Base-by-base conservation (phyloP, 2,329 filamentous ascomycete species). In the Arthrinium phaeospermum region DNA sequence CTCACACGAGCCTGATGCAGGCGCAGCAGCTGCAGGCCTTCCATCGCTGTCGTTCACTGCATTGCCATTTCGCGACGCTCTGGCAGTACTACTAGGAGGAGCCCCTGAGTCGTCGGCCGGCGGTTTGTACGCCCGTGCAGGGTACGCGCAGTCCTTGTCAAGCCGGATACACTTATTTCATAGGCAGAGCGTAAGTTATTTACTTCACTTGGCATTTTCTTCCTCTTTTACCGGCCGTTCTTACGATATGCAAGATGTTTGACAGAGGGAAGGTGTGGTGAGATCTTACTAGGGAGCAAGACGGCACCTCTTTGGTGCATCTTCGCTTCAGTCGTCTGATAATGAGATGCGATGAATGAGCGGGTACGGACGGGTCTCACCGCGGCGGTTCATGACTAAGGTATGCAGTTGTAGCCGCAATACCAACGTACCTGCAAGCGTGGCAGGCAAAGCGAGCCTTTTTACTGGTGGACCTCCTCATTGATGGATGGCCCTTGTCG, bases 241-340 rank as follows among this genome's bases (percentile, higher is more conserved):
- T 2, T 30, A 57, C 3, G 24, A 27, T 34, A 12, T 4, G 12
- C 37, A 41, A 34, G 53, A 34, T 10, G 34, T 30, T 19, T 6
- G 24, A 57, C 3, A 19, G 4, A 7, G 30, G 4, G 27, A 4
- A 51, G 4, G 6, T 8, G 14, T 13, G 24, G 51, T 5, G 51
- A 16, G 53, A 30, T 41, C 34, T 64, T 64, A 64, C 57, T n/a
- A 41, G 30, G 19, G 34, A 64, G 22, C 57, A 64, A 5, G 57
- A 64, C 8, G 34, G 57, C 34, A 41, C 30, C 30, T 64, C 16
- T 7, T 64, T 64, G 57, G 57, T 64, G 12, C 57, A 64, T 64
- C 57, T 37, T n/a, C 34, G 57, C 57, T 64, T 64, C 57, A n/a
- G 57, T 41, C 57, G 57, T 64, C 57, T n/a, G 19, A 41, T 64